Evolutionary conservation across 352 stramenopile genomes (phyloP).

Genomic region (Phytophthora ohioensis): DNA sequence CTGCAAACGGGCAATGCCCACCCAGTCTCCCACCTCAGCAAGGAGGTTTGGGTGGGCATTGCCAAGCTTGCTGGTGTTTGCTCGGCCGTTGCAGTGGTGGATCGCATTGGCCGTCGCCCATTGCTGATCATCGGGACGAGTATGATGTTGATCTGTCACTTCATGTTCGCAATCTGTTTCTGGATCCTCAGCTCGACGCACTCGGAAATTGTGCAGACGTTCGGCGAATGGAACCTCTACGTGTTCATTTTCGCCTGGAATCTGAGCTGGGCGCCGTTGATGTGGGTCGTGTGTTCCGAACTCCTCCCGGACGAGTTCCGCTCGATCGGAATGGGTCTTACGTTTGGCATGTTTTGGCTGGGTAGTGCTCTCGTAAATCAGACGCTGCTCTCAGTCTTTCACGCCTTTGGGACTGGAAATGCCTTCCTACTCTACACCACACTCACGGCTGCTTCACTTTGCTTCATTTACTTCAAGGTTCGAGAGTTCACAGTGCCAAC

Average conservation of each 20-base stretch:
- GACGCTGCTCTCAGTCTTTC: slow-evolving; percentile 70
- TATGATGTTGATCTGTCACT: slow-evolving; percentile 61
- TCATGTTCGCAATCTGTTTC: slow-evolving; percentile 65
- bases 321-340: slow-evolving; percentile 78
- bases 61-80: slow-evolving; percentile 75
- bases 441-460: slow-evolving; percentile 52
- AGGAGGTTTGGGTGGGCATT: slow-evolving; percentile 70
- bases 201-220: slow-evolving; percentile 36
- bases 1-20: slow-evolving; percentile 36
- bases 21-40: slow-evolving; percentile 41
- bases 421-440: slow-evolving; percentile 68
- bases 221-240: slow-evolving; percentile 74
- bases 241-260: slow-evolving; percentile 82
- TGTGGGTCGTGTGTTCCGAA: slow-evolving; percentile 81
- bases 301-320: slow-evolving; percentile 71
- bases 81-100: slow-evolving; percentile 57
- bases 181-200: slow-evolving; percentile 42
- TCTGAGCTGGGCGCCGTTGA: slow-evolving; percentile 76
- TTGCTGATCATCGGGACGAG: slow-evolving; percentile 66
- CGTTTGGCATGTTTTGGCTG: slow-evolving; percentile 79
- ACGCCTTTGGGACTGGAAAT: slow-evolving; percentile 50
- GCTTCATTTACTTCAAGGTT: slow-evolving; percentile 69
- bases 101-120: slow-evolving; percentile 65
- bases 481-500: not conserved
- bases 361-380: slow-evolving; percentile 75